phyloP scores from a whole-genome alignment of 805 yeast species.

The Candida piceae region DNA sequence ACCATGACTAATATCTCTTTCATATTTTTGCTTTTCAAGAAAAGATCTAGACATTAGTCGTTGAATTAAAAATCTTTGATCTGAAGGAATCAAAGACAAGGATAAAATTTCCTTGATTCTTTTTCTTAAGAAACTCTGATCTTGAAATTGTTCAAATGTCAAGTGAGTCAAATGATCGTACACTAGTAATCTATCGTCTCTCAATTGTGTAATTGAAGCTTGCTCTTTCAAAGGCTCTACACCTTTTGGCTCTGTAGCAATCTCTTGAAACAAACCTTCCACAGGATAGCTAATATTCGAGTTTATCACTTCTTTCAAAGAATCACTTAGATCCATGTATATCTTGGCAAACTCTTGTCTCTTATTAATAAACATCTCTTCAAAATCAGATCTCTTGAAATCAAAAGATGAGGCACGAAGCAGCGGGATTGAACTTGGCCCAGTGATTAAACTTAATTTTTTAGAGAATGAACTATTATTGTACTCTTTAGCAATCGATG shows the following conservation, averaged over 20 bases:
- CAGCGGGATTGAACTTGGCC: not conserved
- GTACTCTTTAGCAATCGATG: conserved; percentile 14
- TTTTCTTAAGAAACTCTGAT: conserved; percentile 36
- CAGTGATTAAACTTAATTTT: conserved; percentile 12
- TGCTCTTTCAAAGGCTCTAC: conserved; percentile 14
- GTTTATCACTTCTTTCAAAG: conserved; percentile 37
- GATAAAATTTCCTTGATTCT: conserved; percentile 45
- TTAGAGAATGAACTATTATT: conserved; percentile 17
- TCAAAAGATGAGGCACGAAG: conserved; percentile 11
- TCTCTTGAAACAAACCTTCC: conserved; percentile 35
- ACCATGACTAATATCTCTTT: conserved; percentile 12
- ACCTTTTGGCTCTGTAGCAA: conserved; percentile 14
- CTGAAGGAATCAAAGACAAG: conserved; percentile 34
- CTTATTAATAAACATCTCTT: conserved; percentile 10
- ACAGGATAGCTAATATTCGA: conserved; percentile 45
- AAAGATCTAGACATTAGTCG: conserved; percentile 66
- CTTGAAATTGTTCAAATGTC: conserved; percentile 30
- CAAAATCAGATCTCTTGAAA: conserved; percentile 16
- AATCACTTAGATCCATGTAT: conserved; percentile 25
- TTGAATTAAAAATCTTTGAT: conserved; percentile 50
- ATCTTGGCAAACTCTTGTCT: conserved; percentile 18
- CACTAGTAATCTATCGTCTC: conserved; percentile 8
- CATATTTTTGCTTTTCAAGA: conserved; percentile 37
- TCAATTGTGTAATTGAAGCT: conserved; percentile 1
- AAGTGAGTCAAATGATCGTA: conserved; percentile 27